Percentiles rank a stretch among this genome's conserved stretches.
Evolutionary conservation across 306 rosid genomes (phyloP).

Genomic region (Ceratonia siliqua): DNA sequence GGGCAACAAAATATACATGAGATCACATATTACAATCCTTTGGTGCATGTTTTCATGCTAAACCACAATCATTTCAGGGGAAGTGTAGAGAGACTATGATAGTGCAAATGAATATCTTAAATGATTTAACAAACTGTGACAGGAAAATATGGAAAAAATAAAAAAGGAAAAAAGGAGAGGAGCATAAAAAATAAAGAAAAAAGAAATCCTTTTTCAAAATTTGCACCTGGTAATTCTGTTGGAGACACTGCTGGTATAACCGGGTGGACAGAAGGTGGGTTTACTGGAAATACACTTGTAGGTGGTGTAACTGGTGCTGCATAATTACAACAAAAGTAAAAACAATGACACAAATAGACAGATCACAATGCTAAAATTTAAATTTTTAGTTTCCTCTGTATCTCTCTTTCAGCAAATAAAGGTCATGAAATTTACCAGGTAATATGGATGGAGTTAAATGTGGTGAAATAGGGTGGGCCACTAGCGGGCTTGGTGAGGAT

Average conservation of each 20-base stretch:
- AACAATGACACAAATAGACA: conserved; percentile 22
- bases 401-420: conserved; percentile 9
- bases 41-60: neutral
- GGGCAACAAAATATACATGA: neutral
- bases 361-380: neutral
- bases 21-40: neutral
- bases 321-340: conserved; percentile 26
- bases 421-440: conserved; percentile 36
- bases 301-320: conserved; percentile 55
- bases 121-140: conserved; percentile 8
- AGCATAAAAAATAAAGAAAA: neutral
- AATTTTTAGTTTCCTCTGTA: conserved; percentile 1
- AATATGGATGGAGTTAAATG: conserved; percentile 36
- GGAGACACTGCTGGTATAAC: conserved; percentile 53
- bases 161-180: neutral
- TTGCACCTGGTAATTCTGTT: conserved; percentile 50
- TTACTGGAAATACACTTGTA: conserved; percentile 45
- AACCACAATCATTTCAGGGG: neutral
- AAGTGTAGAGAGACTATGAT: conserved; percentile 1
- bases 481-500: conserved; percentile 39
- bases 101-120: conserved; percentile 2
- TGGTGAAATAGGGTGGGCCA: conserved; percentile 28
- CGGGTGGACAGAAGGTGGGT: conserved; percentile 49
- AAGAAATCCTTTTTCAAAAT: neutral
- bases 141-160: neutral